Base-by-base conservation (phyloP, 1,284 basidiomycete species). In the Porodaedalea pini region DNA sequence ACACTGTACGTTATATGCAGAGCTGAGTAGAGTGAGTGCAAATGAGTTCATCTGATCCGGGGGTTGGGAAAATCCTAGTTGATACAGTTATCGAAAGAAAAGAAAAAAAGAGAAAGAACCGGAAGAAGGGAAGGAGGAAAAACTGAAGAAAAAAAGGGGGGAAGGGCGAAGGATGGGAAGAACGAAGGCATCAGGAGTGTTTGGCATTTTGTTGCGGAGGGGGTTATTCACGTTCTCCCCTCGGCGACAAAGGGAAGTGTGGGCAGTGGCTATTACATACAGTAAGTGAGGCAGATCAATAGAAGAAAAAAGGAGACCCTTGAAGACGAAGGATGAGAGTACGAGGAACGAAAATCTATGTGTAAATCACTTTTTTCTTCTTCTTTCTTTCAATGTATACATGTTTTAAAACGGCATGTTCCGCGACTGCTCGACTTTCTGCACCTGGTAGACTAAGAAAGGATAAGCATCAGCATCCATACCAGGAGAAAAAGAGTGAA, bases 391-490 rank as follows among this genome's bases (percentile, higher is more conserved):
- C 13, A n/a, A n/a, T n/a, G n/a, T n/a, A n/a, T n/a, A n/a, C n/a
- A n/a, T 21, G 8, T 3, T 45, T 45, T 23, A 52, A 21, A 40
- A 40, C 15, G 51, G 6, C n/a, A 21, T 31, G 36, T 40, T 50
- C 23, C 62, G 60, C 19, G 63, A 64, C 45, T 62, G 63, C 32
- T 62, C 63, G 11, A 64, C 61, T 37, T 62, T 62, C 40, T 58
- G 59, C 10, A 59, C 61, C 43, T 62, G 63, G 43, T 62, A 62
- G 27, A 51, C 62, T 63, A 11, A 10, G 23, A 37, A 5, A 40
- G 25, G 13, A n/a, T 40, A 15, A 50, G 10, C 13, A 51, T 29
- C 11, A 39, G 17, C 11, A 34, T 34, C 27, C 17, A 43, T 17
- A 36, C 47, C 19, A 15, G 11, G 36, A 31, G 23, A 48, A 52